phyloP scores from a whole-genome alignment of 2,329 filamentous ascomycete genomes.

The Nigrospora osmanthi region DNA sequence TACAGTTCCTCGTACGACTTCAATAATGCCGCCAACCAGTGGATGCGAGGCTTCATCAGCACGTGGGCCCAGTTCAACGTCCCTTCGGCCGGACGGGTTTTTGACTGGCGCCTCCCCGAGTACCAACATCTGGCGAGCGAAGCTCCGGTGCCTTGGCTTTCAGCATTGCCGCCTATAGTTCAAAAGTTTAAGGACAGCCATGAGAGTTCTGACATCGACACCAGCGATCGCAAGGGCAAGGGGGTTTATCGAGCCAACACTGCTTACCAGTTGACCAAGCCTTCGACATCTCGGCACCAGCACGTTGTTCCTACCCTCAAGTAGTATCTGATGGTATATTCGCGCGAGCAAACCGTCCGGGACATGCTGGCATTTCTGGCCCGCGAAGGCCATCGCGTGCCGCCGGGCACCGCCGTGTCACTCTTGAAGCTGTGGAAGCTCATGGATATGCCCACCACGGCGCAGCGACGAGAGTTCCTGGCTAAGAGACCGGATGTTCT shows the following conservation, averaged over 20 bases:
- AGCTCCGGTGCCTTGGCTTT: neutral
- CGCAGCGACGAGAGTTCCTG: neutral
- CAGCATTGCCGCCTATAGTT: too few relatives aligned
- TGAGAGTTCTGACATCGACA: neutral
- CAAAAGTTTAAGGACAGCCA: neutral
- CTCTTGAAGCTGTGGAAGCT: conserved; percentile 66
- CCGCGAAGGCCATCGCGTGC: conserved; percentile 48
- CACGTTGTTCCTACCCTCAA: conserved; percentile 53
- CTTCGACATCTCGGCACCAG: too few relatives aligned
- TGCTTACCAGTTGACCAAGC: too few relatives aligned
- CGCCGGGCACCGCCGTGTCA: conserved; percentile 33
- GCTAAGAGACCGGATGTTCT: neutral
- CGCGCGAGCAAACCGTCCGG: conserved; percentile 44
- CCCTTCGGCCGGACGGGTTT: conserved; percentile 1
- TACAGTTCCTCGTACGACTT: conserved; percentile 48
- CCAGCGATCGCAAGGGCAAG: neutral
- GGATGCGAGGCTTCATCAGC: conserved; percentile 21
- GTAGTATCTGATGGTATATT: conserved; percentile 62
- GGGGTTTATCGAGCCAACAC: neutral
- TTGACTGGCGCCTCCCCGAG: neutral
- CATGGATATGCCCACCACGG: conserved; percentile 56
- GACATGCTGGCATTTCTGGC: conserved; percentile 58
- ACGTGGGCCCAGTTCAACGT: conserved; percentile 1
- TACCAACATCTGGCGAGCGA: conserved; percentile 11
- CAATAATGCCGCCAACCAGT: conserved; percentile 42